Evolutionary conservation across 1,139 yeast genomes (phyloP).

Genomic region (Saccharomyces pastorianus): DNA sequence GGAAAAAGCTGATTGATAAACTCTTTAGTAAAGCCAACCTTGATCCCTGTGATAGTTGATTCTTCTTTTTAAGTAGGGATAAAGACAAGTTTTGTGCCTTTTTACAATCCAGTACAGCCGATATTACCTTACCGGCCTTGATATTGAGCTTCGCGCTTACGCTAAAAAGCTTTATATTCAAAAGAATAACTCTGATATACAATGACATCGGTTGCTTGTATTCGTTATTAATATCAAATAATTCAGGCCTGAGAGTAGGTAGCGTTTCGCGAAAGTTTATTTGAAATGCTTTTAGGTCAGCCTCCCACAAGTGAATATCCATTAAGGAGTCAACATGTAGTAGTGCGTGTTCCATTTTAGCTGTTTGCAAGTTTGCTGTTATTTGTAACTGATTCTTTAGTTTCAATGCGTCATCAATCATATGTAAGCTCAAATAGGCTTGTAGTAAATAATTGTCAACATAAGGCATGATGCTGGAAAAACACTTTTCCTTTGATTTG

Average conservation of each 20-base stretch:
- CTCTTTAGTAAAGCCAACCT: conserved; percentile 35
- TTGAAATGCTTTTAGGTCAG: conserved; percentile 13
- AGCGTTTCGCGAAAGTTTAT: conserved; percentile 12
- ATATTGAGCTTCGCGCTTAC: conserved; percentile 21
- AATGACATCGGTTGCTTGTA: not conserved
- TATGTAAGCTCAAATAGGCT: conserved; percentile 14
- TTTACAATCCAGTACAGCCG: conserved; percentile 30
- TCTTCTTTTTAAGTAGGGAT: conserved; percentile 28
- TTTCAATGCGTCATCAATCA: conserved; percentile 7
- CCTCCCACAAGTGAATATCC: conserved; percentile 11
- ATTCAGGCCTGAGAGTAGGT: conserved; percentile 12
- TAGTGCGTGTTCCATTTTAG: conserved; percentile 12
- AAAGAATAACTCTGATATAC: conserved; percentile 23
- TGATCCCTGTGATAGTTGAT: conserved; percentile 26
- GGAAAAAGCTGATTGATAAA: conserved; percentile 27
- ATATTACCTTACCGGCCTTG: conserved; percentile 16
- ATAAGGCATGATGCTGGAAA: conserved; percentile 7
- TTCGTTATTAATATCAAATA: conserved; percentile 23
- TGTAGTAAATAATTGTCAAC: conserved; percentile 9
- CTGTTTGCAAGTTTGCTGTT: conserved; percentile 1
- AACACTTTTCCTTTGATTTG: conserved; percentile 7
- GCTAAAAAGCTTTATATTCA: conserved; percentile 20
- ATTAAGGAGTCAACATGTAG: conserved; percentile 7
- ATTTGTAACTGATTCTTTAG: not conserved
- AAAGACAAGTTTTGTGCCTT: conserved; percentile 29